Evolutionary conservation across 31 red algal species (phyloP).

Genomic region (Endocladia muricata): DNA sequence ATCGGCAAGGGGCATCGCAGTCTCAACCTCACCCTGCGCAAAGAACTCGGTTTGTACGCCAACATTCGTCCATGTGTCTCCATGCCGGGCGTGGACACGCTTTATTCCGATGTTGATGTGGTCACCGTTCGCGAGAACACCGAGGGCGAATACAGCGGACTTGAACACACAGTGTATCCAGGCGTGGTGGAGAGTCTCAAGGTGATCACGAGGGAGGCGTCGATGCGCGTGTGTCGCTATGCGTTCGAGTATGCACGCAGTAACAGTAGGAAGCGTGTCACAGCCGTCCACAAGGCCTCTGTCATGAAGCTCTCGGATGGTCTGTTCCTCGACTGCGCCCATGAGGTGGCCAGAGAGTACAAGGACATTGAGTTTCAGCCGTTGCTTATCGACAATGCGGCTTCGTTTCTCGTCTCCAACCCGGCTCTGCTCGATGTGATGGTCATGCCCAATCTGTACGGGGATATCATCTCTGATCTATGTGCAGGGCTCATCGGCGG

Average conservation of each 20-base stretch:
- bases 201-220: slow-evolving; percentile 87
- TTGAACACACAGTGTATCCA: slow-evolving; percentile 88
- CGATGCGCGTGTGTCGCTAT: slow-evolving; percentile 82
- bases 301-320: slow-evolving; percentile 96
- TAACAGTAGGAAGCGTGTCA: slow-evolving; percentile 83
- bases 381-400: slow-evolving; percentile 88
- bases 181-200: slow-evolving; percentile 98
- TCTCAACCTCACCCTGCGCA: slow-evolving; percentile 92
- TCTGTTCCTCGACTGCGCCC: slow-evolving; percentile 86
- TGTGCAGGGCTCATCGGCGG: slow-evolving; percentile 96
- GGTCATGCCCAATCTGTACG: slow-evolving; percentile 98
- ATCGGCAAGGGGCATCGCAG: slow-evolving; percentile 91
- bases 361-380: slow-evolving; percentile 84
- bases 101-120: slow-evolving; percentile 89
- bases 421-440: slow-evolving; percentile 89
- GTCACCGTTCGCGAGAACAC: slow-evolving; percentile 99
- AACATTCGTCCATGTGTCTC: slow-evolving; percentile 89
- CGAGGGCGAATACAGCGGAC: slow-evolving; percentile 95
- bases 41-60: slow-evolving; percentile 87
- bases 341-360: slow-evolving; percentile 73
- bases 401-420: slow-evolving; percentile 73
- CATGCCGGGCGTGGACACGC: slow-evolving; percentile 93
- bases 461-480: slow-evolving; percentile 94
- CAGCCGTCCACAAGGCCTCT: slow-evolving; percentile 97
- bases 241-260: slow-evolving; percentile 92